These are phyloP conservation scores for Chaetoscypha palmicola DNA, from an alignment of 2,329 filamentous ascomycete species.

Conservation along the genomic window DNA sequence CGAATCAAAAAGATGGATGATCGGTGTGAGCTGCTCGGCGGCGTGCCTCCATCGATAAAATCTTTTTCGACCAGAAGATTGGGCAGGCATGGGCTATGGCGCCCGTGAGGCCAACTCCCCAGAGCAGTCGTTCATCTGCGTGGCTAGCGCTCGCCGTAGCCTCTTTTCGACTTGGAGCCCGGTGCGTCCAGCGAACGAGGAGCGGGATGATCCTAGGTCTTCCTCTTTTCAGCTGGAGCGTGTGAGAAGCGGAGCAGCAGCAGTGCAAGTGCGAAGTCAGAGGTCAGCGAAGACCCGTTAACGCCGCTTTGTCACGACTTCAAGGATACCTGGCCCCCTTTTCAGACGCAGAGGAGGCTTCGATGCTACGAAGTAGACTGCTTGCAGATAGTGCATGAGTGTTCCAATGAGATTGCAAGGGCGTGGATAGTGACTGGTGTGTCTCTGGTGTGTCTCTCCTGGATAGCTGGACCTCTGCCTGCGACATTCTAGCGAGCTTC, in stretches of 20 bases:
- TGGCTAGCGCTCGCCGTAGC: no score
- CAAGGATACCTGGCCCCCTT: neutral
- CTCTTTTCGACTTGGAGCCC: no score
- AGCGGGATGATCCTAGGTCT: neutral
- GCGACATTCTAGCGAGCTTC: conserved; percentile 5
- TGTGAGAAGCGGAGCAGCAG: neutral
- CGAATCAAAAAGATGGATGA: no score
- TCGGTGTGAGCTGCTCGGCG: no score
- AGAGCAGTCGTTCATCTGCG: no score
- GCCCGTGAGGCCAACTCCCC: no score
- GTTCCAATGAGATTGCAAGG: neutral
- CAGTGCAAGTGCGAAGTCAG: neutral
- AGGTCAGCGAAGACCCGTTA: neutral
- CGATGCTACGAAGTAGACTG: neutral
- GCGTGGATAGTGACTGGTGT: neutral
- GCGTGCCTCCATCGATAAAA: no score
- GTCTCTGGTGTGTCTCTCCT: no score
- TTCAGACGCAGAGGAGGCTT: neutral
- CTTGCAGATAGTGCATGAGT: neutral
- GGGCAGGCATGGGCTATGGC: no score
- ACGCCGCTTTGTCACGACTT: conserved; percentile 1
- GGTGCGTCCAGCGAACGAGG: no score
- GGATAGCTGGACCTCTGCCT: neutral
- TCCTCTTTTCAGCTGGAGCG: neutral
- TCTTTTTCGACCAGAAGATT: no score